These are phyloP conservation scores for Aspergillus affinis DNA, from an alignment of 495 filamentous ascomycete genomes.

Conservation along the genomic window DNA sequence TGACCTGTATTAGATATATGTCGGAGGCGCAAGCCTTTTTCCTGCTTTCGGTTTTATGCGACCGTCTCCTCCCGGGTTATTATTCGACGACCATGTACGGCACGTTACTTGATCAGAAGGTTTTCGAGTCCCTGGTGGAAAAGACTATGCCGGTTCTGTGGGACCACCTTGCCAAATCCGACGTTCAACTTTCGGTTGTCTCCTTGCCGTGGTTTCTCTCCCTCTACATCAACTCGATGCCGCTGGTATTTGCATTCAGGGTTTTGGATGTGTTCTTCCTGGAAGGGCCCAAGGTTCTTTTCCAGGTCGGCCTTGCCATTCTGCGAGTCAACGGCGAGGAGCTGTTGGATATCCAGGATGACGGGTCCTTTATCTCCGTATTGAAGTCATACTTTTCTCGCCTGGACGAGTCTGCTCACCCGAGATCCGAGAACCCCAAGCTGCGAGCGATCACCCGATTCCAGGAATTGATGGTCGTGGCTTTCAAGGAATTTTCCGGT, in stretches of 20 bases:
- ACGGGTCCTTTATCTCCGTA: slow-evolving; percentile 94
- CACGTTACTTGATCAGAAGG: slow-evolving; percentile 91
- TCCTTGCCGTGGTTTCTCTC: slow-evolving; percentile 98
- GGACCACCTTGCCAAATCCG: slow-evolving; percentile 92
- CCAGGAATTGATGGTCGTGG: slow-evolving; percentile 97
- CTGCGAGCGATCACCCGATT: slow-evolving; percentile 89
- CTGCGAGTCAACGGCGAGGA: slow-evolving; percentile 97
- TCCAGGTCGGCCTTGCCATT: slow-evolving; percentile 94
- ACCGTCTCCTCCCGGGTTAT: slow-evolving; percentile 90
- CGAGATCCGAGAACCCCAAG: slow-evolving; percentile 90
- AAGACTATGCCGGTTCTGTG: slow-evolving; percentile 98
- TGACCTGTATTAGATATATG: slow-evolving; percentile 68
- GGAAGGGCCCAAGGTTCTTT: slow-evolving; percentile 94
- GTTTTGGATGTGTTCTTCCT: slow-evolving; percentile 98
- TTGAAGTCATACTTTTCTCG: slow-evolving; percentile 92
- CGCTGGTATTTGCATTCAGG: slow-evolving; percentile 91
- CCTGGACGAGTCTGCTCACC: slow-evolving; percentile 93
- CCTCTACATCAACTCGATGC: slow-evolving; percentile 99
- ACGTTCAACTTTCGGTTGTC: slow-evolving; percentile 98
- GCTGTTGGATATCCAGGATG: slow-evolving; percentile 90
- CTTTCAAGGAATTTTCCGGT: slow-evolving; percentile 94
- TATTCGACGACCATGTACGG: slow-evolving; percentile 99
- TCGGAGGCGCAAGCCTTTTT: slow-evolving; percentile 96
- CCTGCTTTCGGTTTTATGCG: slow-evolving; percentile 86
- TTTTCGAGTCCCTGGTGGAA: slow-evolving; percentile 95